Percentiles rank a stretch among this genome's conserved stretches.
phyloP scores from a whole-genome alignment of 371 early-diverging fungal species.

The Smittium mucronatum region DNA sequence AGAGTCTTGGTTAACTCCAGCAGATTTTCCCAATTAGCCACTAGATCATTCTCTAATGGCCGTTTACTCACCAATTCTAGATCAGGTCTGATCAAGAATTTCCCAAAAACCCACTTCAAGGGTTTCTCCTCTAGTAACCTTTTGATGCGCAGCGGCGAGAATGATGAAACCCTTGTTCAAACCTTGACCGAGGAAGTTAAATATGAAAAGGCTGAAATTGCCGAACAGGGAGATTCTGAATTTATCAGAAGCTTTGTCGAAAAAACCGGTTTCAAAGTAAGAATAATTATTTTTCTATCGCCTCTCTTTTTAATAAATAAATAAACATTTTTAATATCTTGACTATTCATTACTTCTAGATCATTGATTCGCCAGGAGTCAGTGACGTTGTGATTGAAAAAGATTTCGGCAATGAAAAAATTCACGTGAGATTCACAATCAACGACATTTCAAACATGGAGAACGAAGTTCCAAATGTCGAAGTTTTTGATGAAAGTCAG shows the following conservation, averaged over 20 bases:
- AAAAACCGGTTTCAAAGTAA: conserved; percentile 54
- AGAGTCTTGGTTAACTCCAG: too few species aligned
- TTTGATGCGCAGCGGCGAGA: neutral
- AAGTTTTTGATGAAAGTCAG: conserved; percentile 19
- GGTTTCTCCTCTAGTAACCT: neutral
- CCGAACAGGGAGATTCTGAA: conserved; percentile 43
- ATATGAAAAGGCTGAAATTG: conserved; percentile 55
- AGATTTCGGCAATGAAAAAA: conserved; percentile 82
- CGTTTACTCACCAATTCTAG: too few species aligned
- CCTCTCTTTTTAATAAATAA: neutral
- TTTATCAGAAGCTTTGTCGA: conserved; percentile 66
- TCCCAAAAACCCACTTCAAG: neutral
- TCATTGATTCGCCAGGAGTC: conserved; percentile 64
- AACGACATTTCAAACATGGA: conserved; percentile 63
- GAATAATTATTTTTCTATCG: neutral
- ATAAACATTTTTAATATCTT: neutral
- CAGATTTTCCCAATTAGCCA: too few species aligned
- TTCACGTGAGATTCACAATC: conserved; percentile 71
- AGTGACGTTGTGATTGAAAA: conserved; percentile 70
- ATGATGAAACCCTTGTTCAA: conserved; percentile 20
- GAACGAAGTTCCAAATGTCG: conserved; percentile 28
- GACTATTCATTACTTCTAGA: conserved; percentile 3
- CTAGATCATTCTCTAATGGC: too few species aligned
- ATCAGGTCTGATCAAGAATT: too few species aligned
- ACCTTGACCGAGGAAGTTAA: conserved; percentile 63